Evolutionary conservation across 768 basidiomycete species (phyloP).

Genomic region (Mycena olivaceomarginata): DNA sequence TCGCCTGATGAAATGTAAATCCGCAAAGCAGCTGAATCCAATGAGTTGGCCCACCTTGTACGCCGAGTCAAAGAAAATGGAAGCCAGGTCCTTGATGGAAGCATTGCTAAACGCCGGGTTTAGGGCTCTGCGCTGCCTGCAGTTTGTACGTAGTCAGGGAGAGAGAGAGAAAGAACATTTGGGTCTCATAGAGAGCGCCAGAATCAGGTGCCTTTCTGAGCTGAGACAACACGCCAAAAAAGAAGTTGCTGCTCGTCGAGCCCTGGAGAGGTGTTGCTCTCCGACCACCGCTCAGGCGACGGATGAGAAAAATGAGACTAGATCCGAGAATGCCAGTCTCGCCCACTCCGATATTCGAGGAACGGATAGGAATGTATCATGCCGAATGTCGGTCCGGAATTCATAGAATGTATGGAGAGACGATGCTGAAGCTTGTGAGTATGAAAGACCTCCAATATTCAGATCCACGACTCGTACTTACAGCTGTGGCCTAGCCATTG

Average conservation of each 20-base stretch:
- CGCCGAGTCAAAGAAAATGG: constrained; percentile 31
- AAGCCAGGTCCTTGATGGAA: constrained; percentile 13
- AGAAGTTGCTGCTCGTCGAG: constrained; percentile 61
- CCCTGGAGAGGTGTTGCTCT: constrained; percentile 61
- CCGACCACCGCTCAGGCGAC: neutral
- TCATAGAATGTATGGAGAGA: too few species aligned
- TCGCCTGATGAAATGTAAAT: constrained; percentile 6
- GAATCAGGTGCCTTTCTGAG: too few species aligned
- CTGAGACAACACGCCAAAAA: constrained; percentile 49
- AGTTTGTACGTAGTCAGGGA: neutral
- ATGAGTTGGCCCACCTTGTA: constrained; percentile 10
- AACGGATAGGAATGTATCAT: neutral
- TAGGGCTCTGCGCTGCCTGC: constrained; percentile 22
- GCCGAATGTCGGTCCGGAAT: too few species aligned
- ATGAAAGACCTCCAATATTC: too few species aligned
- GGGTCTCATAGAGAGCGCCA: too few species aligned
- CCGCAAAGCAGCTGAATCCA: too few species aligned
- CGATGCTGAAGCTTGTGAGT: too few species aligned
- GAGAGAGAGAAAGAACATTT: too few species aligned
- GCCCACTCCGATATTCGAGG: neutral
- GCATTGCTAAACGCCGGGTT: constrained; percentile 26
- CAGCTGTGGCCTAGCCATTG: too few species aligned
- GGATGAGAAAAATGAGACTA: neutral
- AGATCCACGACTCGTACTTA: too few species aligned
- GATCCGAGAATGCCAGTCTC: constrained; percentile 8